Conservation (phyloP, 768 basidiomycete genomes). For the Trametes gibbosa region DNA sequence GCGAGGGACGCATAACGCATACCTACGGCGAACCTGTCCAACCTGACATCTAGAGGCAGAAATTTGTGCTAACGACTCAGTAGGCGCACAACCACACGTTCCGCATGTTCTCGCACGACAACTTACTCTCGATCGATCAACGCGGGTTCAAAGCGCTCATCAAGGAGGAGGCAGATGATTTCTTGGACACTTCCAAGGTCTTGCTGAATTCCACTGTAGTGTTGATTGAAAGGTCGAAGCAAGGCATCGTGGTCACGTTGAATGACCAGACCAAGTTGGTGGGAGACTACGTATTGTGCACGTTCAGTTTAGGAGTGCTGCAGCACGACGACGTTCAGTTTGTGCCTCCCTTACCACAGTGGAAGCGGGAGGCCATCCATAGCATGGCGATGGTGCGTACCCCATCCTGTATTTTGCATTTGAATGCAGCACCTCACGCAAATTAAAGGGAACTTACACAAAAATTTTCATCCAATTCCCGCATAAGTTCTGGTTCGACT, state of each 20-base stretch:
- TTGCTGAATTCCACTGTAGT: slow-evolving; percentile 51
- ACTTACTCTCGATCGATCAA: slow-evolving; percentile 55
- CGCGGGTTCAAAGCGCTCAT: slow-evolving; percentile 60
- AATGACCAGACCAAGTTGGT: slow-evolving; percentile 40
- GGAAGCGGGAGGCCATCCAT: slow-evolving; percentile 61
- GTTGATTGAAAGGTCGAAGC: slow-evolving; percentile 42
- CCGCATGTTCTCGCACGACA: slow-evolving; percentile 50
- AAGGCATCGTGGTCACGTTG: slow-evolving; percentile 48
- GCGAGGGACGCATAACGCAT: background rate
- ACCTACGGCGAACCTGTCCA: slow-evolving; percentile 19
- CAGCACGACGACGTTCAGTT: slow-evolving; percentile 62
- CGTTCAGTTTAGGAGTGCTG: slow-evolving; percentile 69
- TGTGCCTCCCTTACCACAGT: slow-evolving; percentile 50
- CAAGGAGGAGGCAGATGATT: slow-evolving; percentile 54
- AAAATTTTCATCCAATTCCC: slow-evolving; percentile 69
- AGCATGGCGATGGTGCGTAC: slow-evolving; percentile 54
- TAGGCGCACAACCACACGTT: slow-evolving; percentile 66
- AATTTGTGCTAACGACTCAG: slow-evolving; percentile 11
- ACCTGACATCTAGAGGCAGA: background rate
- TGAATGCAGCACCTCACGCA: slow-evolving; percentile 53
- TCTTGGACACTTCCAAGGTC: slow-evolving; percentile 47
- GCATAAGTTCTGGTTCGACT: slow-evolving; percentile 55
- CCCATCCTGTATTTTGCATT: no score
- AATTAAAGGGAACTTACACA: slow-evolving; percentile 59
- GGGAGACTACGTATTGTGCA: slow-evolving; percentile 60